Conservation (phyloP, 257 asterid genomes). For the Marsdenia floribunda region DNA sequence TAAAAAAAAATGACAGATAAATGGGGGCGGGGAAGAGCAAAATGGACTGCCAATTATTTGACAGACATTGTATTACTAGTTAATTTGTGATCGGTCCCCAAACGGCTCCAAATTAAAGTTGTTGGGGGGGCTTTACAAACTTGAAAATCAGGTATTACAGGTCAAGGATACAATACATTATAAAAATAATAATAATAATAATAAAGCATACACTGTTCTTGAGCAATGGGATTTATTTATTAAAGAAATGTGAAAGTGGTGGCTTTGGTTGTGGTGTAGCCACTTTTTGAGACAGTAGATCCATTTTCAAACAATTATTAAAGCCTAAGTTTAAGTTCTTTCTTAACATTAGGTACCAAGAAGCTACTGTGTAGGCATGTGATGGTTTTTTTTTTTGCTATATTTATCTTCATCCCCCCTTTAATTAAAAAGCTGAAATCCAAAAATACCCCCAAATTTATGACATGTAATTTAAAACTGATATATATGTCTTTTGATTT, state of each 20-base stretch:
- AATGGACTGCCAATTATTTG: slow-evolving; percentile 6
- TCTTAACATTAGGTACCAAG: not conserved
- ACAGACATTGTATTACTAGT: not conserved
- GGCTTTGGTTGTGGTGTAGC: slow-evolving; percentile 32
- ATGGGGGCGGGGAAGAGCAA: slow-evolving; percentile 1
- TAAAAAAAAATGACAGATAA: not conserved
- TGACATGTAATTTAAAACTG: no score
- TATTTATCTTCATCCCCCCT: not conserved
- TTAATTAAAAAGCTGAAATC: not conserved
- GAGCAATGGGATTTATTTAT: slow-evolving; percentile 22
- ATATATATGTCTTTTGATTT: no score
- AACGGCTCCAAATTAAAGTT: slow-evolving; percentile 7
- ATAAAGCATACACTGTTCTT: slow-evolving; percentile 1
- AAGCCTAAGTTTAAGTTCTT: slow-evolving; percentile 9
- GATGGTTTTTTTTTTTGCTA: slow-evolving; percentile 27
- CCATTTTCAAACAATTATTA: slow-evolving; percentile 16
- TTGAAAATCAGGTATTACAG: slow-evolving; percentile 4
- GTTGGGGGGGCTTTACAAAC: slow-evolving; percentile 9
- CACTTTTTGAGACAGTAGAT: slow-evolving; percentile 35
- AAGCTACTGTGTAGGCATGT: slow-evolving; percentile 30
- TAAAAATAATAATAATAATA: no score
- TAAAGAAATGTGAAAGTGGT: slow-evolving; percentile 30
- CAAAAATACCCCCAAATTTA: not conserved
- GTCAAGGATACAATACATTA: slow-evolving; percentile 3
- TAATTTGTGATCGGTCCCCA: not conserved